Evolutionary conservation across 805 yeast species (phyloP).

Genomic region (Brettanomyces bruxellensis): DNA sequence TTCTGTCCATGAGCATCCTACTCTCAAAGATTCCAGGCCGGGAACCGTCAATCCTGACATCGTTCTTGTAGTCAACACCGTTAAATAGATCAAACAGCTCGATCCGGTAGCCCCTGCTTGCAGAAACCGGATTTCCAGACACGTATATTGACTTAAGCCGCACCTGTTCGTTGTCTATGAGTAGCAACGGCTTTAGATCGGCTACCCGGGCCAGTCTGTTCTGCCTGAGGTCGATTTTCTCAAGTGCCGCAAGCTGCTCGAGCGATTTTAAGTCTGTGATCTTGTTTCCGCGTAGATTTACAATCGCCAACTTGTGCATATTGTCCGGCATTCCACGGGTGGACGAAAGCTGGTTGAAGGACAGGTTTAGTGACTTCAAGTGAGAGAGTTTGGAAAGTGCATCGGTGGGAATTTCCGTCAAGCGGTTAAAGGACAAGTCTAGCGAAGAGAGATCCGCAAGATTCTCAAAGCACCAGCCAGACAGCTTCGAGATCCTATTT

Average conservation of each 20-base stretch:
- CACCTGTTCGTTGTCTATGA: conserved; percentile 14
- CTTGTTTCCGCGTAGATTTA: conserved; percentile 43
- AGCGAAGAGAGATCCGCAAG: conserved; percentile 30
- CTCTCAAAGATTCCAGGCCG: conserved; percentile 55
- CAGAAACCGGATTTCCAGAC: conserved; percentile 30
- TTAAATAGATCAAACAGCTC: conserved; percentile 49
- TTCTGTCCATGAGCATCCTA: conserved; percentile 42
- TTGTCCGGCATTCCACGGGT: conserved; percentile 27
- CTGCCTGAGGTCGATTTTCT: conserved; percentile 45
- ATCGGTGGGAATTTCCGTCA: conserved; percentile 38
- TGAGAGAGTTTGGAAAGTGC: conserved; percentile 40
- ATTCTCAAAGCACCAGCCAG: conserved; percentile 22
- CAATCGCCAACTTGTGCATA: conserved; percentile 33
- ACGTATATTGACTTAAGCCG: conserved; percentile 20
- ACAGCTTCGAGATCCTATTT: conserved; percentile 26
- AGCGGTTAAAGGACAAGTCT: conserved; percentile 46
- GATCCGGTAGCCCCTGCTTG: conserved; percentile 35
- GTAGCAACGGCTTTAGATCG: conserved; percentile 32
- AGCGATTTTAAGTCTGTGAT: conserved; percentile 34
- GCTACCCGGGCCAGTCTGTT: conserved; percentile 32
- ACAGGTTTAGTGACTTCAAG: conserved; percentile 43
- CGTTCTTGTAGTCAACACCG: conserved; percentile 40
- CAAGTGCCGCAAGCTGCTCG: conserved; percentile 33
- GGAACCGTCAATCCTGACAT: conserved; percentile 47
- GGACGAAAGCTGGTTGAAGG: conserved; percentile 35